Base-by-base conservation (phyloP, 768 basidiomycete genomes). In the Russula virescens region DNA sequence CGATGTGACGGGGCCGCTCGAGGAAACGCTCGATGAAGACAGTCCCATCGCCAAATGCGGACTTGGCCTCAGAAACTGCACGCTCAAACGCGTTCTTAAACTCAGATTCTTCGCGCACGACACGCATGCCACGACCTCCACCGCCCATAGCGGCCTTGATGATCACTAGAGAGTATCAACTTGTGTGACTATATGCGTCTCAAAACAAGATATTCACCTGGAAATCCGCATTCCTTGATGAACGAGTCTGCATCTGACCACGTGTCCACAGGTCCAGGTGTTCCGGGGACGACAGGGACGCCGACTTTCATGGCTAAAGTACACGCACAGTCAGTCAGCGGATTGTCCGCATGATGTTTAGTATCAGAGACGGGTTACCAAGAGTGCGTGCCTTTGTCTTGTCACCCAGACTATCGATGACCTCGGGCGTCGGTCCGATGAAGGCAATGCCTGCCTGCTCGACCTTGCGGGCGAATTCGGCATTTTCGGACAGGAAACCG, bases 141-240 rank as follows among this genome's bases (percentile, higher is more conserved):
- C 95, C 96, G 62, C 96, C 96, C 91, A 97, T 95, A 10, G 96
- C 96, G 43, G 97, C 97, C 78, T 98, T 99, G 84, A 99, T 98
- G 74, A 99, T 98, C 58, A 99, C 94, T 87, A 72, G 34, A 73
- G 13, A 34, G 21, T 2, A 31, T 43, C 23, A 38, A 53, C 62
- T 9, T 18, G 25, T 28, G 42, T 14, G 35, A 46, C 43, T 58
- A 57, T 38, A 63, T 53, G 58, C 55, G 43, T 34, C 16, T 25
- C 9, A 16, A 48, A 55, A 47, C 53, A 52, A 55, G 1, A 8
- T 7, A 11, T 77, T 66, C 61, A 87, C 89, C 85, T 71, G 96
- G 96, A 79, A 97, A 97, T 16, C 96, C 96, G 73, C 95, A 86
- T 76, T 99, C 91, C 69, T 95, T 85, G 73, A 97, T 92, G 78